These are phyloP conservation scores for Penicillium sp. DNA, from an alignment of 2,329 filamentous ascomycete genomes.

Conservation along the genomic window DNA sequence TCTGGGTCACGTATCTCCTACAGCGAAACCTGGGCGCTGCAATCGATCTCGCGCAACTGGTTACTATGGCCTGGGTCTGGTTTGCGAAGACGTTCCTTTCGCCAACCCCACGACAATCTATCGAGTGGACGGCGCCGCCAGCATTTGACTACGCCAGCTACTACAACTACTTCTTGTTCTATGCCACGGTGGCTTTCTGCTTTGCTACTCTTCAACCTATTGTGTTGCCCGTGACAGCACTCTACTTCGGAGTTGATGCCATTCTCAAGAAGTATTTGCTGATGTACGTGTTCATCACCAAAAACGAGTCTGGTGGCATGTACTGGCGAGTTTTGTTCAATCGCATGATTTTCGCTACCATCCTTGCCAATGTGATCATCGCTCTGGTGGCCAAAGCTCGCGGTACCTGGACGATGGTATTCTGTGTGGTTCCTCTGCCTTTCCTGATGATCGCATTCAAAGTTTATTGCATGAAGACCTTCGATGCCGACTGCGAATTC, in stretches of 20 bases:
- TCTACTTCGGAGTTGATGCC: conserved; percentile 87
- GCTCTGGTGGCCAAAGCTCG: conserved; percentile 74
- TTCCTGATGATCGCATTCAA: conserved; percentile 84
- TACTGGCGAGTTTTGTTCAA: conserved; percentile 94
- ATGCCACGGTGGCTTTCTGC: conserved; percentile 82
- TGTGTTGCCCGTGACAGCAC: conserved; percentile 78
- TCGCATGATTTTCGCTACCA: conserved; percentile 79
- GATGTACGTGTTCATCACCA: conserved; percentile 93
- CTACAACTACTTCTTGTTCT: conserved; percentile 98
- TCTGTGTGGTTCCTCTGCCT: conserved; percentile 71
- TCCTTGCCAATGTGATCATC: conserved; percentile 77
- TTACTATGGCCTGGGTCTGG: conserved; percentile 81
- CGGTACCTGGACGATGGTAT: conserved; percentile 68
- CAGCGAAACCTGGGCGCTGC: conserved; percentile 92
- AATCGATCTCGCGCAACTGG: conserved; percentile 88
- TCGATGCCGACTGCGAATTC: conserved; percentile 79
- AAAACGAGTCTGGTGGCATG: conserved; percentile 90
- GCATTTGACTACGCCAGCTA: conserved; percentile 94
- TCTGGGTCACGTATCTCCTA: conserved; percentile 92
- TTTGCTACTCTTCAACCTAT: conserved; percentile 86
- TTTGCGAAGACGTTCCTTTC: conserved; percentile 80
- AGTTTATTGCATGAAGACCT: conserved; percentile 73
- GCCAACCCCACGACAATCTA: conserved; percentile 86
- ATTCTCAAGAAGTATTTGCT: conserved; percentile 94
- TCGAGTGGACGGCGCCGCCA: conserved; percentile 88